Evolutionary conservation across 1,284 basidiomycete species (phyloP), one percentile per base, ranked within the genome.

Genomic region (Spongiforma sp.): DNA sequence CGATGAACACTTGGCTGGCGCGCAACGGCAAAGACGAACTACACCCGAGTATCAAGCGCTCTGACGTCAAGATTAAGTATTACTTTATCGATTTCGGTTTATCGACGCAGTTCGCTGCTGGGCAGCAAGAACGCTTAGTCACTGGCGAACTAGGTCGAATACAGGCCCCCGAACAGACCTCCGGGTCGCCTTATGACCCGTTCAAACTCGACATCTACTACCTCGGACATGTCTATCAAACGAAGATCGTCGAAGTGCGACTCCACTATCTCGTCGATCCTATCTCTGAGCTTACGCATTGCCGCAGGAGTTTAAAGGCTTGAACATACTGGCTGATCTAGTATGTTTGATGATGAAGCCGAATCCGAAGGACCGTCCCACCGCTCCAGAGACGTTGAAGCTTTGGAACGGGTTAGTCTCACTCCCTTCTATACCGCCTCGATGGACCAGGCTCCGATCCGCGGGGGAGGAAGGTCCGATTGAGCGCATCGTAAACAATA

Each of bases 51-150:
- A 56, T 55, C 15, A 62, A 58, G 5, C 68, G 70, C 0, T 75
- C 67, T 0, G 65, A 69, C 34, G 52, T 32, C 34, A 57, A 70
- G 14, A 73, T 72, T 7, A 71, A 52, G 15, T 77, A 77, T 53
- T 68, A 68, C 37, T 68, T 74, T 5, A 69, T 77, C 10, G 76
- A 75, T 57, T 78, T 74, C 33, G 69, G 74, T 0, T 14, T 69
- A 4, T 72, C 71, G 0, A 63, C 55, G 0, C 4, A 58, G 5
- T 64, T 72, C 12, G 1, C 3, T n/a, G 34, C 61, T 0, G 57
- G 10, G 0, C 43, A 68, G 26, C 6, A 1, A 0, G 36, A 57
- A 1, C 60, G 37, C 7, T 30, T 60, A 0, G 62, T 72, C 0
- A 62, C 60, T 0, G 69, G 65, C 5, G 1, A n/a, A 2, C 46